Evolutionary conservation across 345 rosid species (phyloP), one percentile per base, ranked within the genome.

Genomic region (Balakata baccata): DNA sequence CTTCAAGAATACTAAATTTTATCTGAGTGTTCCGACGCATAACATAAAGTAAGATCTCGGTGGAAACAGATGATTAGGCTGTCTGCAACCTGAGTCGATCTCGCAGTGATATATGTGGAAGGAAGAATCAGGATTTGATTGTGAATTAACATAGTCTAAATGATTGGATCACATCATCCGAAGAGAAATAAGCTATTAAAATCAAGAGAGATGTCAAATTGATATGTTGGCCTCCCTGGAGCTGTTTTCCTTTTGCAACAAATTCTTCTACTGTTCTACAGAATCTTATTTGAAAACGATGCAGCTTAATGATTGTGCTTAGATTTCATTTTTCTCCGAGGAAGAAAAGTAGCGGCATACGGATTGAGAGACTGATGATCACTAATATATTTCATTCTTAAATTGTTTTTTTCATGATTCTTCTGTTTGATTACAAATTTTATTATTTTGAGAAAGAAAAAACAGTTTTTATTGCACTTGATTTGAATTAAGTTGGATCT

Each of bases 21-120:
- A 90, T 80, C 90, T 90, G 23, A 94, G 97, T 71, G 97, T 92
- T 78, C 98, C 98, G 59, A 94, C 98, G 29, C 97, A 94, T 80
- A 94, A 94, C 81, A 72, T 77, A 23, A 87, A 88, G 83, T 90
- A 70, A 79, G 67, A 61, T 49, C 25, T 2, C 1, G 25, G 2
- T 6, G 16, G 29, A 66, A 22, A 12, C 7, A 25, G 50, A 4
- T 22, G 39, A 14, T 1, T 39, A 64, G 77, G 69, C 45, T 3
- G 72, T 69, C 52, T 0, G 14, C 49, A 39, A 2, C 23, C 18
- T 17, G 38, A 58, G 34, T 29, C 34, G 34, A 20, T 60, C 38
- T n/a, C 23, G 22, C 56, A 68, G 12, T 66, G 22, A 14, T 60
- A 7, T n/a, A n/a, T n/a, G n/a, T 68, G 13, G 43, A 57, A 39